These are phyloP conservation scores for Rhodotorula diobovata DNA, from an alignment of 768 basidiomycete species.

Conservation along the genomic window DNA sequence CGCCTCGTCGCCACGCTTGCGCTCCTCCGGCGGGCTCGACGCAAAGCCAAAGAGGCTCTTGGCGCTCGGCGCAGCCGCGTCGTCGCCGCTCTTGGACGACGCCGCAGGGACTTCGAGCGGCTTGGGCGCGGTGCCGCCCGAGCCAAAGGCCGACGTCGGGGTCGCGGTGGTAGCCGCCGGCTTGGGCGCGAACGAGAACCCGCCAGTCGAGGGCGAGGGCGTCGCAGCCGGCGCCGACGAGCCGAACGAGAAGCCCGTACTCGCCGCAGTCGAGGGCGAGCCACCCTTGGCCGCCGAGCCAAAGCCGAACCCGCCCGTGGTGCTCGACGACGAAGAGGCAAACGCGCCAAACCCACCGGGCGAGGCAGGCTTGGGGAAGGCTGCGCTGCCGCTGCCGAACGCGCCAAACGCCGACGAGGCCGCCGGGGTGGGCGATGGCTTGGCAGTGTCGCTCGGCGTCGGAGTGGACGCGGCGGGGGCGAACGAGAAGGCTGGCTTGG, in stretches of 20 bases:
- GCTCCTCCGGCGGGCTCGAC: slow-evolving; percentile 22
- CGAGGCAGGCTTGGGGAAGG: slow-evolving; percentile 5
- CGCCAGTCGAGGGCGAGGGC: not conserved
- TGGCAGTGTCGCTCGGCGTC: not conserved
- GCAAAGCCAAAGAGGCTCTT: slow-evolving; percentile 37
- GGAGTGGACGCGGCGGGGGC: not conserved
- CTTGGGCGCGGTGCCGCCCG: not conserved
- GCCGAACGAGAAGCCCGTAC: not conserved
- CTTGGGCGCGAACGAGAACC: slow-evolving; percentile 11
- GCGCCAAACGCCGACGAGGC: not conserved
- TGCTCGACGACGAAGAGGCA: not conserved
- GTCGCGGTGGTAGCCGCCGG: not conserved
- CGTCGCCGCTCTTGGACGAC: too few relatives aligned
- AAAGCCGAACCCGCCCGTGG: slow-evolving; percentile 6
- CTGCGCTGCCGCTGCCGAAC: not conserved
- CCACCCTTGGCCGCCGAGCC: not conserved
- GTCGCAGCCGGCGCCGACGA: not conserved
- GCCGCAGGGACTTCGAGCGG: too few relatives aligned
- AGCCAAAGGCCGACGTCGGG: not conserved
- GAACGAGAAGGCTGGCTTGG: not conserved
- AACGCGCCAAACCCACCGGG: slow-evolving; percentile 14
- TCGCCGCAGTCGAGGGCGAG: not conserved
- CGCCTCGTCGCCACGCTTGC: not conserved
- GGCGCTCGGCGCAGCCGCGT: too few relatives aligned
- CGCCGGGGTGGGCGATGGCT: not conserved